Evolutionary conservation across 2,329 filamentous ascomycete species (phyloP), one percentile per base, ranked within the genome.

Genomic region (Hypoxylon rubiginosum): DNA sequence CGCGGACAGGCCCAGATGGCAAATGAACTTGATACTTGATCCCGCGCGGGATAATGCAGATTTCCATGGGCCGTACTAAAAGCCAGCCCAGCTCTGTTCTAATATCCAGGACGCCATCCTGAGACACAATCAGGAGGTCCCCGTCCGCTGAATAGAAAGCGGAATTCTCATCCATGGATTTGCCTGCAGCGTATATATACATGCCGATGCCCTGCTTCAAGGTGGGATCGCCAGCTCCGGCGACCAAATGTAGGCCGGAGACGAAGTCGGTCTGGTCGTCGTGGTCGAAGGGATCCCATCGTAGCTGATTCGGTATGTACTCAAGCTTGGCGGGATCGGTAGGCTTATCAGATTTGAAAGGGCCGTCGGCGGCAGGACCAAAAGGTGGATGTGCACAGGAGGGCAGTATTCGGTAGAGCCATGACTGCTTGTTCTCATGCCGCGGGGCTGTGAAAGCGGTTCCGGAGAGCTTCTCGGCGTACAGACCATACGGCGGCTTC

Each of bases 241-340:
- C 91, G 17, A 93, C 83, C 21, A 92, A 81, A 63, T 90, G 88
- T 60, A 92, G 77, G 2, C 80, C 79, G 1, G 80, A 80, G 46
- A 85, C 79, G 49, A 85, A 85, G 57, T 82, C 78, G 9, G 74
- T 79, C 64, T 48, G 86, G 76, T 90, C 84, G 69, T 91, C 87
- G 50, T 94, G 82, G 73, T 94, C 90, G 76, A 94, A 94, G 0
- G 85, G 92, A 72, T 93, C 90, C 93, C 93, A 97, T 66, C 92
- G 88, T 34, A 97, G 83, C 79, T 96, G 93, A 72, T 95, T 95
- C 0, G 93, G 93, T 55, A 93, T 91, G 68, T 92, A 89, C 72
- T 92, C 88, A 67, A 92, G 85, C 74, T 86, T 86, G 8, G 82
- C 78, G 46, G 83, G 82, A 15, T 82, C 77, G 5, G 81, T 80